Conservation (phyloP, 441 rosid species). For the Adansonia grandidieri region DNA sequence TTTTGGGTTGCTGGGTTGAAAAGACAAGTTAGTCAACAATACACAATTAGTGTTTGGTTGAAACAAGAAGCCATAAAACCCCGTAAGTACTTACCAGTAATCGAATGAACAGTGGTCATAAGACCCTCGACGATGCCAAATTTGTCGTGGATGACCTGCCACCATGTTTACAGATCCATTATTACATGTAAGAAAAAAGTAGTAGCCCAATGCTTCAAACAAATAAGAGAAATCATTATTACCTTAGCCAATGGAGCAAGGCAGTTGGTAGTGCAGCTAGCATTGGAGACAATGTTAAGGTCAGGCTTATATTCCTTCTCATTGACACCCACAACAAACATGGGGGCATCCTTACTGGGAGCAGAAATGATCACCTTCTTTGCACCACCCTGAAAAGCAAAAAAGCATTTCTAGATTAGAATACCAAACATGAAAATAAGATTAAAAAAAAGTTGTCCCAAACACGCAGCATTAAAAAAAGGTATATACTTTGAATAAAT, state of each 20-base stretch:
- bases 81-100: slow-evolving; percentile 46
- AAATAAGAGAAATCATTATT: neutral
- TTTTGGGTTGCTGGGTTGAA: slow-evolving; percentile 59
- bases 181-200: neutral
- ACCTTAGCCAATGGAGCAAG: slow-evolving; percentile 95
- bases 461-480: neutral
- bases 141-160: slow-evolving; percentile 61
- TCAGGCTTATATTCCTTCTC: slow-evolving; percentile 76
- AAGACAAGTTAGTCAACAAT: slow-evolving; percentile 10
- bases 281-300: slow-evolving; percentile 79
- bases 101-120: slow-evolving; percentile 80
- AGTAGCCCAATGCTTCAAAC: neutral
- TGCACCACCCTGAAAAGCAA: slow-evolving; percentile 37
- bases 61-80: neutral
- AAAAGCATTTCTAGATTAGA: slow-evolving; percentile 6
- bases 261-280: slow-evolving; percentile 94
- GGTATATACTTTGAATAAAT: neutral
- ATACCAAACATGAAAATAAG: neutral
- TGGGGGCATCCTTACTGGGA: slow-evolving; percentile 71
- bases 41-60: neutral
- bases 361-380: slow-evolving; percentile 86
- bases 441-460: neutral
- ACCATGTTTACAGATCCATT: neutral
- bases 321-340: slow-evolving; percentile 92
- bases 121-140: slow-evolving; percentile 80